phyloP scores from a whole-genome alignment of 2,329 filamentous ascomycete species.

The Ophiocordyceps australis region DNA sequence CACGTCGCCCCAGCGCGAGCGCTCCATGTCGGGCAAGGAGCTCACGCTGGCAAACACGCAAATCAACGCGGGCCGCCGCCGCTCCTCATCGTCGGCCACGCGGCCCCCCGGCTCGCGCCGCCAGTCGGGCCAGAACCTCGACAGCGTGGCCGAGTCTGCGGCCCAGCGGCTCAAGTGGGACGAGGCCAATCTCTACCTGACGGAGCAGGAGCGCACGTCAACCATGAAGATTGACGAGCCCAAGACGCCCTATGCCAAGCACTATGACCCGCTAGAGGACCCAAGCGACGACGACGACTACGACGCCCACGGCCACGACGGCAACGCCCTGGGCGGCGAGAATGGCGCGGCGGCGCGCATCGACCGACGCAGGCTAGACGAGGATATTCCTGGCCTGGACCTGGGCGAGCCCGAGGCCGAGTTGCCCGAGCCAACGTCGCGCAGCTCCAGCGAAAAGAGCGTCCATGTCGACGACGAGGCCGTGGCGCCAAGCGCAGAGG shows the following conservation, averaged over 20 bases:
- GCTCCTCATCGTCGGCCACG: constrained; percentile 58
- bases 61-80: constrained; percentile 79
- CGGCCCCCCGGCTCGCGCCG: constrained; percentile 50
- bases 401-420: constrained; percentile 82
- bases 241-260: constrained; percentile 89
- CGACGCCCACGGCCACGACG: constrained; percentile 31
- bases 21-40: constrained; percentile 54
- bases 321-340: constrained; percentile 3
- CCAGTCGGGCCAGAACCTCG: constrained; percentile 37
- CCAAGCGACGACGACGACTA: constrained; percentile 69
- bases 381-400: constrained; percentile 83
- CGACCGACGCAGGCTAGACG: constrained; percentile 26
- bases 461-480: constrained; percentile 61
- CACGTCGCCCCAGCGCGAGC: constrained; percentile 19
- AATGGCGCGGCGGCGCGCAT: constrained; percentile 10
- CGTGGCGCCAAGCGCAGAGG: constrained; percentile 39
- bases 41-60: constrained; percentile 88
- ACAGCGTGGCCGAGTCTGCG: constrained; percentile 22
- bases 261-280: constrained; percentile 81
- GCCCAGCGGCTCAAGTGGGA: constrained; percentile 89
- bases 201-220: constrained; percentile 83
- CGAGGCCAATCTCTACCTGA: constrained; percentile 91
- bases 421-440: constrained; percentile 24
- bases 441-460: constrained; percentile 37
- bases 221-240: constrained; percentile 99